These are phyloP conservation scores for Rhodotorula graminis DNA, from an alignment of 768 basidiomycete genomes.

Conservation along the genomic window DNA sequence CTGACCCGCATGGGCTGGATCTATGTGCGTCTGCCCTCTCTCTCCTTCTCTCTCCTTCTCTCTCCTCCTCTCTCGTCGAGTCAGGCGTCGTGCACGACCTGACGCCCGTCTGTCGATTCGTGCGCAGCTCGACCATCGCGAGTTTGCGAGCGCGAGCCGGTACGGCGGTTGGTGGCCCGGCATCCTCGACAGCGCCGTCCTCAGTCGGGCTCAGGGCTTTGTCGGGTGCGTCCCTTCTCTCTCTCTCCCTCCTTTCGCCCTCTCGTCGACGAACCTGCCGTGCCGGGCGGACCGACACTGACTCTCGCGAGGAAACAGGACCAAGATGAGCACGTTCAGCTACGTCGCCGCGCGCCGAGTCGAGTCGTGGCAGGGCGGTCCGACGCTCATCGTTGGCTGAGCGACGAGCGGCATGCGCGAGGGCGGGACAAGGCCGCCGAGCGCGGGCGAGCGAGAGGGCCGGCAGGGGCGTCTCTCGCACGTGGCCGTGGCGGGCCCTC, in stretches of 20 bases:
- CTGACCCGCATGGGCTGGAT: slow-evolving; percentile 21
- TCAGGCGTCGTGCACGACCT: too few species aligned
- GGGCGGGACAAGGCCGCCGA: too few species aligned
- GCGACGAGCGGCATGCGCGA: background rate
- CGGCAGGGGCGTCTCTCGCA: too few species aligned
- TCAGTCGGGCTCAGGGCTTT: slow-evolving; percentile 14
- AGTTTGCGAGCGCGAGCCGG: background rate
- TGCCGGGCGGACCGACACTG: too few species aligned
- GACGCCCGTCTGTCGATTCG: too few species aligned
- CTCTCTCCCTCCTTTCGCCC: background rate
- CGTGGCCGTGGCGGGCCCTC: too few species aligned
- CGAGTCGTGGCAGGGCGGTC: slow-evolving; percentile 26
- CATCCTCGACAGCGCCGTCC: slow-evolving; percentile 16
- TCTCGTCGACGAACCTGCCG: too few species aligned
- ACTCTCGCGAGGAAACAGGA: slow-evolving; percentile 1
- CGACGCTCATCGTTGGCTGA: slow-evolving; percentile 19
- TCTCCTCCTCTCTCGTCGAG: too few species aligned
- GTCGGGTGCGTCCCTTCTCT: slow-evolving; percentile 9
- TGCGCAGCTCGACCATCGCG: background rate
- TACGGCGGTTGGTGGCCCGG: slow-evolving; percentile 27
- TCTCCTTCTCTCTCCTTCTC: background rate
- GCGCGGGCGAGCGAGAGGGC: too few species aligned
- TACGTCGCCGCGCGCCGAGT: slow-evolving; percentile 26
- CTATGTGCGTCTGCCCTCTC: background rate
- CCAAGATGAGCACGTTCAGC: slow-evolving; percentile 23